Conservation (phyloP, 2,329 filamentous ascomycete genomes). For the Ramichloridium luteum region DNA sequence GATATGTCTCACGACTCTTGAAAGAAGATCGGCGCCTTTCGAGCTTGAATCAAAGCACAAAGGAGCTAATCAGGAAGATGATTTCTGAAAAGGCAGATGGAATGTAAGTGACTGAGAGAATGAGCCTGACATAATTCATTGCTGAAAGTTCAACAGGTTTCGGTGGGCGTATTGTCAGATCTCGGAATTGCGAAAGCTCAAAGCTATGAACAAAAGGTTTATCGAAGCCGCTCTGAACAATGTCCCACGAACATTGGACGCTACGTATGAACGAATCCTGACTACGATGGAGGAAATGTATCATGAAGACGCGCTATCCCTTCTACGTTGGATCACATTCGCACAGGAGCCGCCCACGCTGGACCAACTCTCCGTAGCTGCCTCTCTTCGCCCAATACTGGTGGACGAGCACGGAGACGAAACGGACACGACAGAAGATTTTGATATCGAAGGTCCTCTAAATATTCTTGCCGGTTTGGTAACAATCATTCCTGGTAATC, state of each 20-base stretch:
- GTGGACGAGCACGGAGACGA: too few relatives aligned
- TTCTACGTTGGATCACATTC: too few relatives aligned
- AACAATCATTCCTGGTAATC: too few relatives aligned
- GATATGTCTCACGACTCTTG: conserved; percentile 10
- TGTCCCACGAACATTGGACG: neutral
- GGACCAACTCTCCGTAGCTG: too few relatives aligned
- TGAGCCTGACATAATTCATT: neutral
- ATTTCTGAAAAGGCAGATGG: conserved; percentile 14
- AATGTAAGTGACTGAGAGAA: conserved; percentile 12
- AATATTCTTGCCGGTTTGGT: neutral
- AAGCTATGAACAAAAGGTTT: neutral
- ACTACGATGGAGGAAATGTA: neutral
- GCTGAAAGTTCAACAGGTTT: conserved; percentile 11
- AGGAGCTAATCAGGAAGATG: conserved; percentile 11
- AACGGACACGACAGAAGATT: too few relatives aligned
- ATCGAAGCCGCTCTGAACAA: neutral
- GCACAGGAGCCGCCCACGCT: too few relatives aligned
- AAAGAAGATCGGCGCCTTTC: conserved; percentile 8
- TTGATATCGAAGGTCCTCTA: neutral
- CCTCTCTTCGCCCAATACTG: too few relatives aligned
- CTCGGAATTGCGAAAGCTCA: neutral
- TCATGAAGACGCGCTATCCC: too few relatives aligned
- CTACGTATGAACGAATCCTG: neutral
- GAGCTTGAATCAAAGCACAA: conserved; percentile 6
- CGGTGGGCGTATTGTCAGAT: conserved; percentile 7